Evolutionary conservation across 2,329 filamentous ascomycete genomes (phyloP).

Genomic region (Monosporascus sp.): DNA sequence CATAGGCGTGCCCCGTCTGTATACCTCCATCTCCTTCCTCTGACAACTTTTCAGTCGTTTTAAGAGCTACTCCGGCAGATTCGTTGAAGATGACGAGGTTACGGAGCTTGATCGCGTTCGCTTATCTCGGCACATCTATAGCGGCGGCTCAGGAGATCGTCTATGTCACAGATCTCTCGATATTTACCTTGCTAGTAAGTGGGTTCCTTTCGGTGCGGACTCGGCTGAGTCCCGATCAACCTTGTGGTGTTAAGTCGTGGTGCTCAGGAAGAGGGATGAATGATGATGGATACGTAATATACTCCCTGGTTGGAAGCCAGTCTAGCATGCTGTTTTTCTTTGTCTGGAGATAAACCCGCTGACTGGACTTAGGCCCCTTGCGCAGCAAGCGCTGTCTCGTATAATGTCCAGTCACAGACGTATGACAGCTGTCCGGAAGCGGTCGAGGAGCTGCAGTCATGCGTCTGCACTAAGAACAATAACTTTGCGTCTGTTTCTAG

Average conservation of each 20-base stretch:
- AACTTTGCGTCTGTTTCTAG: slow-evolving; percentile 33
- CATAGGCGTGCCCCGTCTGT: neutral
- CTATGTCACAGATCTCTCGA: slow-evolving; percentile 26
- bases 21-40: neutral
- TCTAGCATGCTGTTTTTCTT: neutral
- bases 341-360: neutral
- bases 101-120: slow-evolving; percentile 5
- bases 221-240: no score
- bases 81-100: neutral
- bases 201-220: neutral
- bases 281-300: no score
- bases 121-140: slow-evolving; percentile 8
- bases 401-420: slow-evolving; percentile 38
- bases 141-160: slow-evolving; percentile 18
- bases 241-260: no score
- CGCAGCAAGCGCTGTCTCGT: slow-evolving; percentile 38
- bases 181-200: slow-evolving; percentile 25
- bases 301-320: no score
- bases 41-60: neutral
- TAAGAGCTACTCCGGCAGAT: neutral
- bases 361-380: slow-evolving; percentile 39
- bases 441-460: slow-evolving; percentile 41
- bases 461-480: slow-evolving; percentile 45
- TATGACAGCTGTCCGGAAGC: slow-evolving; percentile 36
- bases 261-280: no score